Percentiles rank a stretch among this genome's conserved stretches.
Conservation (phyloP, 1,139 yeast species). For the Magnusiomyces suaveolens region DNA sequence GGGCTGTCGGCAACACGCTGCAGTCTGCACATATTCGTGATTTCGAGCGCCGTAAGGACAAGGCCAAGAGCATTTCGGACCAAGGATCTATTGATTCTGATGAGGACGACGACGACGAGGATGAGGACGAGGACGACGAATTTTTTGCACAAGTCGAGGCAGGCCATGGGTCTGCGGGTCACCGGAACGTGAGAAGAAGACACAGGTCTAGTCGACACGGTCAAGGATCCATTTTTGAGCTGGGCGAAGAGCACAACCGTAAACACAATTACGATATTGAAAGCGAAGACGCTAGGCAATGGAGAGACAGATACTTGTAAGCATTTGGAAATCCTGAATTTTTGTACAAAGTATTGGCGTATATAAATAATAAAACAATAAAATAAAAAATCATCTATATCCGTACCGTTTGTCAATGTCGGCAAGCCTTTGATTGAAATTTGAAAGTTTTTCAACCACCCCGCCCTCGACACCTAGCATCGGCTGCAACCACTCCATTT, state of each 20-base stretch:
- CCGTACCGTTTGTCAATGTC: neutral
- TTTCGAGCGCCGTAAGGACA: constrained; percentile 56
- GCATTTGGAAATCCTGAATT: too few relatives aligned
- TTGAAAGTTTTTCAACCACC: neutral
- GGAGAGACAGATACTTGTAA: too few relatives aligned
- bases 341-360: too few relatives aligned
- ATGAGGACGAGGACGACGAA: constrained; percentile 31
- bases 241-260: too few relatives aligned
- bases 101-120: constrained; percentile 21
- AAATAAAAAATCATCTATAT: neutral
- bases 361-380: too few relatives aligned
- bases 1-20: constrained; percentile 49
- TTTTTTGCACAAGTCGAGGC: constrained; percentile 54
- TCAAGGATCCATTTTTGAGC: too few relatives aligned
- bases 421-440: neutral
- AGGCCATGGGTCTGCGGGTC: constrained; percentile 57
- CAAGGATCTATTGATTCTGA: constrained; percentile 33
- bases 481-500: neutral
- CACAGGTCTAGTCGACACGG: too few relatives aligned
- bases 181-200: neutral
- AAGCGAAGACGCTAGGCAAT: too few relatives aligned
- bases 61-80: constrained; percentile 31
- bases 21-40: constrained; percentile 81
- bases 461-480: neutral
- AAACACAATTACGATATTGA: too few relatives aligned